Evolutionary conservation across 768 basidiomycete genomes (phyloP), one percentile per base, ranked within the genome.

Genomic region (Suillus placidus): DNA sequence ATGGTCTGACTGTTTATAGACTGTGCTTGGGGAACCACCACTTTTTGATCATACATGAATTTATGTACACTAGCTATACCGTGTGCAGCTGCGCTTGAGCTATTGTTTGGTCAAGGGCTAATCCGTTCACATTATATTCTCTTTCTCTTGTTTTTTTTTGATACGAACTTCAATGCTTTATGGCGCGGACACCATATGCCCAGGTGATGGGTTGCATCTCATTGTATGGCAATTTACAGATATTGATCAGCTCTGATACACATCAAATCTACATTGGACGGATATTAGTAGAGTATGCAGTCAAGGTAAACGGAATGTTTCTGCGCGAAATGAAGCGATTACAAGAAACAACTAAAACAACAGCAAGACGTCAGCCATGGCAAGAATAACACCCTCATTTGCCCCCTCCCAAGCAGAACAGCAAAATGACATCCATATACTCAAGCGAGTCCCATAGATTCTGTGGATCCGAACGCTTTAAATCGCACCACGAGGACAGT

Each of bases 401-500:
- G 30, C 52, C 52, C 54, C 20, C n/a, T 58, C 69, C 63, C 56
- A 60, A 61, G 64, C 52, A 66, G 55, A 68, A 64, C 45, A 61
- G 61, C 37, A 43, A 26, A 37, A 54, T 6, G 8, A 37, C 56
- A 42, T 37, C 35, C 13, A 42, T 61, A 47, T 45, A 32, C 18
- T 68, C 56, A 69, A 68, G 55, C 62, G 68, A 67, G 66, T 68
- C 16, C 68, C 45, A n/a, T 42, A 62, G 38, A 30, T 18, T 42
- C 58, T 40, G 58, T 20, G n/a, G 64, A 62, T 26, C 60, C 20
- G 37, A 37, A 16, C 30, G 54, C 78, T 73, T 88, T 89, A 82
- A 97, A 93, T 58, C 93, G 88, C 38, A 99, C 84, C 62, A 98
- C 93, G 63, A 98, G 77, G 35, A 94, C 91, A 42, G 93, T 96